Evolutionary conservation across 163 green algal species (phyloP), one percentile per base, ranked within the genome.

Genomic region (Volvox carteri): DNA sequence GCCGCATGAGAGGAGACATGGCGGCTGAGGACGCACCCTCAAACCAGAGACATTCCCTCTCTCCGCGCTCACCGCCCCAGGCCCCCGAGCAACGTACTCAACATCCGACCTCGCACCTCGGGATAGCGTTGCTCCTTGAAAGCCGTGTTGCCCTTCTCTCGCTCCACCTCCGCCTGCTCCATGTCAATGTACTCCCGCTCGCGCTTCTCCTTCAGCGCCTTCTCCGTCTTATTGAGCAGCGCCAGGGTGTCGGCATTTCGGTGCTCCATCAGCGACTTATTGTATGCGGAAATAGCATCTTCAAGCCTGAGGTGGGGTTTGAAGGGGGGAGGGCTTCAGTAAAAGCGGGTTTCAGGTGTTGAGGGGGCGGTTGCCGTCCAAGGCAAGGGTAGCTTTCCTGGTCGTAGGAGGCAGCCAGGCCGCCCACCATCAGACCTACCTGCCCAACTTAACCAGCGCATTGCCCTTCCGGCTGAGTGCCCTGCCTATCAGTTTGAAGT

Each of bases 221-320:
- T 97, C 95, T 99, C 97, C 30, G 97, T 92, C 62, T 98, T 96
- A 50, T 99, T 93, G 70, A 99, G 95, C 83, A 93, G 93, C 93
- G 98, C 98, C n/a, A 99, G 93, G 25, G 98, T 99, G 92, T 99
- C 97, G 14, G 98, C 94, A 86, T 96, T 99, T 39, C 97, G 93
- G 93, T 99, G 98, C 94, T 99, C 98, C 52, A 95, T 99, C 39
- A 99, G 93, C 4, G 95, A 95, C 92, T 99, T 98, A 73, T 98
- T 96, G 93, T 96, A 99, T 14, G 91, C 80, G 1, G 75, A 9
- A 41, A 92, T 90, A 12, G 89, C 91, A 41, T 95, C 93, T 86
- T 95, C 92, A 4, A 94, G 77, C 80, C 88, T 91, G 68, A 56
- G 54, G 54, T 23, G 28, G 54, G 8, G 50, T n/a, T n/a, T n/a